Evolutionary conservation across 305 asterid genomes (phyloP), one percentile per base, ranked within the genome.

Genomic region (Ilex paraguariensis): DNA sequence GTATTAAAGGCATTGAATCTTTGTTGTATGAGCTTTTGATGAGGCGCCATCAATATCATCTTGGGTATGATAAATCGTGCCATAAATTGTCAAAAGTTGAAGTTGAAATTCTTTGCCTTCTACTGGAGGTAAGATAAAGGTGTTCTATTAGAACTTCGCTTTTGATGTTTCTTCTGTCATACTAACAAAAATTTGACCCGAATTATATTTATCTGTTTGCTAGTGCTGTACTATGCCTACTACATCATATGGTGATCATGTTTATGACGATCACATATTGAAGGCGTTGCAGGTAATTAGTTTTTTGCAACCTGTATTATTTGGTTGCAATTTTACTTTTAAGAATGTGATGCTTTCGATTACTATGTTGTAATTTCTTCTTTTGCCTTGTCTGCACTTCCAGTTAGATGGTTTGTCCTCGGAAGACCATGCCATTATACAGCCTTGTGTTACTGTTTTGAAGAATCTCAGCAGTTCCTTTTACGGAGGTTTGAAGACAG

Each of bases 391-490:
- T 57, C 50, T 71, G 51, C 40, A 62, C 28, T 59, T 70, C 65
- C 80, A 94, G 99, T 75, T 79, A 66, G 75, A 72, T 54, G 74
- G 74, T 60, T 53, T 66, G 40, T 49, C 56, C 31, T 65, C 81
- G 59, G 90, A 79, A 54, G 92, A 83, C 66, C 64, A 82, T 60
- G 84, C 77, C 61, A 64, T 73, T 66, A 66, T 78, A 73, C 84
- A 79, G 75, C 96, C 97, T 68, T 93, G 96, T 74, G 16, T 77
- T 68, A 73, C 86, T 56, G 70, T 84, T 72, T 73, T 93, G 78
- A 82, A 72, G 75, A 80, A 79, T 75, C 86, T 93, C 67, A 83
- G 79, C 82, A 74, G 79, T 74, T 77, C 87, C 56, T 63, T 80
- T 13, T 90, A 77, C 71, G 85, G 78, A 66, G 65, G 69, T 51